Base-by-base conservation (phyloP, 345 rosid species). In the Syzygium grande region DNA sequence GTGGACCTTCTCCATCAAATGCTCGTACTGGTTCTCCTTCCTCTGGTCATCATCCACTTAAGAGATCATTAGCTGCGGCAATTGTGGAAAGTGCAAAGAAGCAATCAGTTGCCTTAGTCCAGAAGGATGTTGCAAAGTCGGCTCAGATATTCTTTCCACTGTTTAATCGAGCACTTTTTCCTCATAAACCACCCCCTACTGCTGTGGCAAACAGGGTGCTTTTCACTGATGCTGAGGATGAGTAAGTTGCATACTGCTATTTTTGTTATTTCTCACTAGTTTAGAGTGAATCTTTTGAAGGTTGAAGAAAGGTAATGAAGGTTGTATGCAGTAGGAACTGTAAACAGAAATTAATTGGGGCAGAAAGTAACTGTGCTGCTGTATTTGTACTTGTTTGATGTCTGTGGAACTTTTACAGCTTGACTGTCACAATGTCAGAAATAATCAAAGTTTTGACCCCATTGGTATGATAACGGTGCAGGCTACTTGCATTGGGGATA, bases 201-300 rank as follows among this genome's bases (percentile, higher is more conserved):
- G 91, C 99, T 86, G 94, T 95, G 29, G 94, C 94, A 84, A 95
- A 93, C 92, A 92, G 99, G 89, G 92, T 96, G 88, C 99, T 98
- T 89, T 98, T 98, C 90, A 96, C 99, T 86, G 98, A 95, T 73
- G 86, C 97, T 90, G 99, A 97, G 94, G 99, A 97, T 92, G 98
- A 96, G 99, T 95, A 89, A 94, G 98, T 94, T 53, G 43, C 79
- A n/a, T 85, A 27, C 86, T 29, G 49, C 27, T 73, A 38, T 38
- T 73, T 73, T 38, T 19, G 49, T 34, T 43, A 41, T 85, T 84
- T 14, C 86, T 30, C 17, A 23, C 30, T 52, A 30, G 38, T 84
- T 84, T 55, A 84, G 61, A 52, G 52, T 84, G 52, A 29, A 52
- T 49, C 12, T 84, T 52, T 84, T 51, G 25, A 84, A 84, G 54